Percentiles rank a stretch among this genome's conserved stretches.
Conservation (phyloP, 257 asterid species). For the Petrea volubilis region DNA sequence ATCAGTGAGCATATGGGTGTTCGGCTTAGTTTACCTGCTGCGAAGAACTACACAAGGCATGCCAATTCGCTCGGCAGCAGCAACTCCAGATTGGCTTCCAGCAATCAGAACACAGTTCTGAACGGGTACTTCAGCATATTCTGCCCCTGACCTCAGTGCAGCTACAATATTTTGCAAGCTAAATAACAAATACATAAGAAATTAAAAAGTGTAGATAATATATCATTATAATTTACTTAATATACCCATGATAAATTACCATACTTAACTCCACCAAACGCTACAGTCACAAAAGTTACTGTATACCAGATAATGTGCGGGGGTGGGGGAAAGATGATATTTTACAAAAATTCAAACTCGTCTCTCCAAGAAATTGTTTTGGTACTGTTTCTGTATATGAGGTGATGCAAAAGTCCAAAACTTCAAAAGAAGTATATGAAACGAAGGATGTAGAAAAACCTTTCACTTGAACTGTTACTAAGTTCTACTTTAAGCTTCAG, state of each 20-base stretch:
- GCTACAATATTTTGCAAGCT: slow-evolving; percentile 71
- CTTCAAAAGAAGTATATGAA: neutral
- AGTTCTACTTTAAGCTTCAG: slow-evolving; percentile 85
- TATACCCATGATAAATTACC: neutral
- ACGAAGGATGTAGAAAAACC: slow-evolving; percentile 40
- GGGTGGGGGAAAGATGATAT: too few species aligned
- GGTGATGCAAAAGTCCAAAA: neutral
- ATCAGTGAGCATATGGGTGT: neutral
- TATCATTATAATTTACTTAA: neutral
- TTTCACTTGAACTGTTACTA: slow-evolving; percentile 68
- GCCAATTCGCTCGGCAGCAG: slow-evolving; percentile 82
- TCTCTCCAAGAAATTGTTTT: too few species aligned
- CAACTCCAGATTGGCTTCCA: slow-evolving; percentile 81
- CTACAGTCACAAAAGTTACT: neutral
- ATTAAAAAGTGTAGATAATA: neutral
- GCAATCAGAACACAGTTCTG: slow-evolving; percentile 70
- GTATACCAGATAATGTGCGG: too few species aligned
- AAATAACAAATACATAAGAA: slow-evolving; percentile 16
- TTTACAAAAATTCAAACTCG: too few species aligned
- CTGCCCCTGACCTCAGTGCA: slow-evolving; percentile 87
- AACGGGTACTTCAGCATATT: slow-evolving; percentile 60
- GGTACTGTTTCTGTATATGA: too few species aligned
- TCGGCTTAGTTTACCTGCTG: slow-evolving; percentile 65
- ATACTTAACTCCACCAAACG: neutral
- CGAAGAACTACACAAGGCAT: slow-evolving; percentile 88